Conservation (phyloP, 2,329 filamentous ascomycete genomes). For the Neopestalotiopsis sp. region DNA sequence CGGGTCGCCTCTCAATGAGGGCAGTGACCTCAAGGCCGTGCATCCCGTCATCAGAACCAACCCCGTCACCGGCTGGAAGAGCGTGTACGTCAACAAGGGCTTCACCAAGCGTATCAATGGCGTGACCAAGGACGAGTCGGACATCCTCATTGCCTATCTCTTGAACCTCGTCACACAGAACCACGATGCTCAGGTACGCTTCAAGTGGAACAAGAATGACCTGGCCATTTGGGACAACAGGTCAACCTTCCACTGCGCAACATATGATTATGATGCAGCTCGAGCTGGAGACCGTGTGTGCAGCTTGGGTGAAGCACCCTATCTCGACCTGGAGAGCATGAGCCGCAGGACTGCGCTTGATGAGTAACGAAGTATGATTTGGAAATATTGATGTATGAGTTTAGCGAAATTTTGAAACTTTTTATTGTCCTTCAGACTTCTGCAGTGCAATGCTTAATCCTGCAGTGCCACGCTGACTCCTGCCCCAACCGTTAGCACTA, state of each 20-base stretch:
- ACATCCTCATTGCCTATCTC: slow-evolving; percentile 53
- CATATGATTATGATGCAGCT: slow-evolving; percentile 62
- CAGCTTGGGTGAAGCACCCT: slow-evolving; percentile 53
- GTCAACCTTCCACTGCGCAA: slow-evolving; percentile 56
- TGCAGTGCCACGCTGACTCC: background rate
- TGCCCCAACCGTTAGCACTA: background rate
- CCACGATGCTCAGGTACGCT: slow-evolving; percentile 62
- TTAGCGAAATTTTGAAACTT: background rate
- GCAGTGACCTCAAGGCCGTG: slow-evolving; percentile 52
- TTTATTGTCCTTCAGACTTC: background rate
- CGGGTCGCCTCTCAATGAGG: slow-evolving; percentile 63
- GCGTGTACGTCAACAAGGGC: slow-evolving; percentile 54
- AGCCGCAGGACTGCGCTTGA: slow-evolving; percentile 45
- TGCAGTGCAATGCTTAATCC: background rate
- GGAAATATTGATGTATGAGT: background rate
- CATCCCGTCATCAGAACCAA: slow-evolving; percentile 65
- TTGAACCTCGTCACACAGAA: slow-evolving; percentile 56
- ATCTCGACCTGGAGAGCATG: slow-evolving; percentile 48
- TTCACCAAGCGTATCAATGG: slow-evolving; percentile 62
- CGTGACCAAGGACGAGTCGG: slow-evolving; percentile 57
- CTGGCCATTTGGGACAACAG: slow-evolving; percentile 71
- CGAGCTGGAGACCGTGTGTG: slow-evolving; percentile 52
- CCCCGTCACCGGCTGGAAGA: slow-evolving; percentile 64
- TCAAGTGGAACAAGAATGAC: slow-evolving; percentile 57
- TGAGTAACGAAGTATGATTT: background rate